Evolutionary conservation across 148 eudicot species (phyloP).

Genomic region (Limonium bicolor): DNA sequence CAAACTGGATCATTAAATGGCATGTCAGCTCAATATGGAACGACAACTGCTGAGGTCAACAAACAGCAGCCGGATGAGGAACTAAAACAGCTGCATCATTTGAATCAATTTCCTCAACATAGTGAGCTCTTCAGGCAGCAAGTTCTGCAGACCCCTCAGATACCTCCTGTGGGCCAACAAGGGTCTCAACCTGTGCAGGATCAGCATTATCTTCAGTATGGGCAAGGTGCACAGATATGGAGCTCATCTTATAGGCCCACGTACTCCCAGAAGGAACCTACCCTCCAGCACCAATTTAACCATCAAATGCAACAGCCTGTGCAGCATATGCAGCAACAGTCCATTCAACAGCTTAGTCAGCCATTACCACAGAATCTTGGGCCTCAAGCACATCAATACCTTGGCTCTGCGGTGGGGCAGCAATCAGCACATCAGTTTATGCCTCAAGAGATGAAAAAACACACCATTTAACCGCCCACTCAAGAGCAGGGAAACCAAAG

Average conservation of each 20-base stretch:
- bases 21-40: constrained; percentile 25
- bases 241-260: constrained; percentile 28
- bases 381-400: constrained; percentile 31
- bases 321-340: constrained; percentile 25
- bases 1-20: constrained; percentile 17
- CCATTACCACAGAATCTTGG: constrained; percentile 20
- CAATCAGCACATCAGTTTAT: constrained; percentile 16
- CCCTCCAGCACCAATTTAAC: constrained; percentile 22
- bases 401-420: constrained; percentile 33
- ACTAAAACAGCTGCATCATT: too few relatives aligned
- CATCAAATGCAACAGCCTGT: constrained; percentile 29
- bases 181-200: constrained; percentile 17
- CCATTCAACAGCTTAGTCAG: constrained; percentile 29
- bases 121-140: too few relatives aligned
- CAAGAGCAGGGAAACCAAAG: constrained; percentile 36
- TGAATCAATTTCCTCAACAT: constrained; percentile 19
- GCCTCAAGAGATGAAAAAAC: constrained; percentile 39
- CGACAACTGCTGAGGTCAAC: constrained; percentile 23
- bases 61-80: constrained; percentile 27
- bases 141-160: constrained; percentile 11
- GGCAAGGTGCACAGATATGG: constrained; percentile 19
- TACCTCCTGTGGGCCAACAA: constrained; percentile 6
- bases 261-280: constrained; percentile 33
- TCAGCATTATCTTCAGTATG: constrained; percentile 12
- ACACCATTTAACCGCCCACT: constrained; percentile 34